Base-by-base conservation (phyloP, 768 basidiomycete genomes). In the Cubamyces lactineus region DNA sequence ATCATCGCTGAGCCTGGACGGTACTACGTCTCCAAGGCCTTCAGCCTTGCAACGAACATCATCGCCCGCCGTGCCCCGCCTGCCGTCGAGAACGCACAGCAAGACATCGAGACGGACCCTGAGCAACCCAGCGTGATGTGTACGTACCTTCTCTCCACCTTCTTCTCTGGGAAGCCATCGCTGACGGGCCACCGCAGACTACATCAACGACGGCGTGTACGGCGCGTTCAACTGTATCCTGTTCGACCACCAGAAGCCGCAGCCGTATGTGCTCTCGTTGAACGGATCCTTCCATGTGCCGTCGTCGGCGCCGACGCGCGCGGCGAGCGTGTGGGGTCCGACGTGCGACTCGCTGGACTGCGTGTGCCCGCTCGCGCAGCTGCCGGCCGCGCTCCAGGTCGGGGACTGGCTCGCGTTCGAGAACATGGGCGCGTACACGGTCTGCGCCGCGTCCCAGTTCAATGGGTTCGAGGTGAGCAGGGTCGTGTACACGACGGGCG, bases 131-230 rank as follows among this genome's bases (percentile, higher is more conserved):
- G 78, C 63, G 88, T 94, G 67, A 99, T 98, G 96, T 97, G 95
- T 97, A 77, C 75, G 95, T 84, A 38, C 21, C 70, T 66, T 63
- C 71, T 71, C 68, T 58, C 38, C 63, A 24, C 19, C 21, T 42
- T 28, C 21, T n/a, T 15, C 45, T 40, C 8, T 28, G 21, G 47
- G 42, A 28, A 17, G 3, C 40, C 52, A n/a, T 66, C 28, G 53
- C 61, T 30, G 19, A 41, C 13, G 9, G n/a, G 30, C 9, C 38
- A 30, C 30, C 58, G 40, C 74, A 97, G 95, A 98, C 80, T 98
- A 98, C 80, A 94, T 98, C 84, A 98, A 98, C 78, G 96, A 98
- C 74, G 97, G 97, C 46, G 94, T 99, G 42, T 99, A 99, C 75
- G 95, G 96, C 53, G 87, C 94, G 21, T 95, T 96, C 81, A 95